Evolutionary conservation across 352 stramenopile species (phyloP), one percentile per base, ranked within the genome.

Genomic region (Globisporangium acanthophoron): DNA sequence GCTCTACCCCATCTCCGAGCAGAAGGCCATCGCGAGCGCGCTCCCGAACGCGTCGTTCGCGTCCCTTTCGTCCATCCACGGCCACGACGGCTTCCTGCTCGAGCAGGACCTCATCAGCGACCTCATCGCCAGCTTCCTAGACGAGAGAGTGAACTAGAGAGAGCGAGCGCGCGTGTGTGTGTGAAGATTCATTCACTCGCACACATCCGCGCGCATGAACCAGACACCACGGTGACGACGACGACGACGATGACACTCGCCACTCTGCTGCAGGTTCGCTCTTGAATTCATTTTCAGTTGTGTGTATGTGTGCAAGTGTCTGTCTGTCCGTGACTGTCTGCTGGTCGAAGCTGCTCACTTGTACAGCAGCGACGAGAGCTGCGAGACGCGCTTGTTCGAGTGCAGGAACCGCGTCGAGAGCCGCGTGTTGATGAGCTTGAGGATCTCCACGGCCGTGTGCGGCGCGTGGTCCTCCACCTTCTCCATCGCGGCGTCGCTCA

Each of bases 21-120:
- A 99, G 70, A 66, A 90, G 54, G 76, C 96, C 62, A 73, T 99
- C 54, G 87, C 81, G 13, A 59, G 75, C 24, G 58, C 67, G 24
- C 80, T 98, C 39, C 90, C 87, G 0, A 89, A 95, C 68, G 73
- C 83, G 43, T 63, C 90, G 58, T 84, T 99, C 54, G 81, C 82
- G 54, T 70, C 93, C 11, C 92, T 99, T 64, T 73, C 86, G 59
- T 97, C 85, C 33, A 71, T 85, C 39, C 84, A 98, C 54, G 96
- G 96, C 47, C 96, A 99, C 74, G 96, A 99, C 73, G 95, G 92
- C 27, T 99, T 99, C 70, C 76, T 99, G 37, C 73, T 99, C 35
- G 95, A 98, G 55, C 95, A 98, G 65, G 87, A 98, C 57, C 78
- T 90, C 66, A 93, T 99, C 50, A 88, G 73, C 45, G 62, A 76